A percentile compares a stretch with the other conserved stretches of the same genome.
Conservation (phyloP, 768 basidiomycete genomes). For the Leccinellum rugosiceps region DNA sequence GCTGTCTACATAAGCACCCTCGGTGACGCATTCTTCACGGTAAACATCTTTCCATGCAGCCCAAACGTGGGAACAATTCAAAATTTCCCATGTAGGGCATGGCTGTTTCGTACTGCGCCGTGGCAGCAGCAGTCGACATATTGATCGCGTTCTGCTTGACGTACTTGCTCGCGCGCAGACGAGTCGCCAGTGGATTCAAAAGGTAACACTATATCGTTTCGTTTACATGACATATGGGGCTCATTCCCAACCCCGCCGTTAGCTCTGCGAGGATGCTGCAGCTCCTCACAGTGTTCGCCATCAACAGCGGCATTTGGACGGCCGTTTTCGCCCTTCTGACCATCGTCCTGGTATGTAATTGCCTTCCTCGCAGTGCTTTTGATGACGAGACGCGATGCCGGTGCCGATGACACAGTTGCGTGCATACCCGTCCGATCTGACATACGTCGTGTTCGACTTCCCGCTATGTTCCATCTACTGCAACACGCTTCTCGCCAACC, state of each 20-base stretch:
- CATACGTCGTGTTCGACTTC: slow-evolving; percentile 1
- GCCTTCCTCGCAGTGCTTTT: background rate
- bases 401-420: background rate
- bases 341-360: background rate
- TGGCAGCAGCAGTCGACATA: slow-evolving; percentile 1
- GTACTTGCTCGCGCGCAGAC: background rate
- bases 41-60: background rate
- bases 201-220: background rate
- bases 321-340: background rate
- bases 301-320: slow-evolving; percentile 6
- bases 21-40: background rate
- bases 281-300: slow-evolving; percentile 4
- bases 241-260: background rate
- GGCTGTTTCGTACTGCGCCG: background rate
- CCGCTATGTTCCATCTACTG: slow-evolving; percentile 1
- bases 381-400: background rate
- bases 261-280: slow-evolving; percentile 4
- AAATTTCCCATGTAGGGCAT: background rate
- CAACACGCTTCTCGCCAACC: slow-evolving; percentile 4
- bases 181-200: slow-evolving; percentile 1
- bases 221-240: background rate
- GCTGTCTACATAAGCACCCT: background rate
- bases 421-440: background rate
- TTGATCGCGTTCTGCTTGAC: slow-evolving; percentile 1
- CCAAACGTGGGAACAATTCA: background rate